phyloP scores from a whole-genome alignment of 2,329 filamentous ascomycete genomes.

The Tympanopsis confertula region DNA sequence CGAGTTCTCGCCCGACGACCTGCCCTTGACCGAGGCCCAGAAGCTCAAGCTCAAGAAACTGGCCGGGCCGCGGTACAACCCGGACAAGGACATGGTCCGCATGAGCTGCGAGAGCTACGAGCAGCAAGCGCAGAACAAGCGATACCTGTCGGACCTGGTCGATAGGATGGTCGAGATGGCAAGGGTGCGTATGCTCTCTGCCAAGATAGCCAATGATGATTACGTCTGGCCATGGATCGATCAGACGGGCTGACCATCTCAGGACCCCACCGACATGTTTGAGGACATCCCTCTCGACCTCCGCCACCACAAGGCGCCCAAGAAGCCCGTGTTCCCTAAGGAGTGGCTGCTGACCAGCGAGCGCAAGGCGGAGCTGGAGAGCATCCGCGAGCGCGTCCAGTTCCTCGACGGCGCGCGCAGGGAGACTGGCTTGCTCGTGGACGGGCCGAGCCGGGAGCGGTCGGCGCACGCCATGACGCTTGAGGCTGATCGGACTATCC shows the following conservation, averaged over 20 bases:
- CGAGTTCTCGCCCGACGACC: conserved; percentile 68
- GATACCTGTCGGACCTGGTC: conserved; percentile 75
- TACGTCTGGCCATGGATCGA: not conserved
- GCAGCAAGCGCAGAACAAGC: conserved; percentile 89
- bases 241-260: conserved; percentile 5
- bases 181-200: conserved; percentile 34
- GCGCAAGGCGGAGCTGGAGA: conserved; percentile 54
- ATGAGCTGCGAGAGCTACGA: conserved; percentile 86
- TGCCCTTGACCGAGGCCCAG: conserved; percentile 58
- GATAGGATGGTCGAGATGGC: conserved; percentile 63
- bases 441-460: conserved; percentile 39
- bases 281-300: conserved; percentile 82
- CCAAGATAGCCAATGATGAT: not conserved
- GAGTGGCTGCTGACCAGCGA: conserved; percentile 71
- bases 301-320: conserved; percentile 66
- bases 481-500: conserved; percentile 2
- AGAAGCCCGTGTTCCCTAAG: conserved; percentile 61
- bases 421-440: conserved; percentile 43
- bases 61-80: conserved; percentile 76
- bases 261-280: conserved; percentile 70
- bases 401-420: conserved; percentile 40
- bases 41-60: conserved; percentile 77
- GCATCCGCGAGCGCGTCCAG: conserved; percentile 37
- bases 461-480: conserved; percentile 15
- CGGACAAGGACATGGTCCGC: conserved; percentile 66